A percentile compares a stretch with the other conserved stretches of the same genome.
Evolutionary conservation across 306 rosid genomes (phyloP).

Genomic region (Trifolium repens): DNA sequence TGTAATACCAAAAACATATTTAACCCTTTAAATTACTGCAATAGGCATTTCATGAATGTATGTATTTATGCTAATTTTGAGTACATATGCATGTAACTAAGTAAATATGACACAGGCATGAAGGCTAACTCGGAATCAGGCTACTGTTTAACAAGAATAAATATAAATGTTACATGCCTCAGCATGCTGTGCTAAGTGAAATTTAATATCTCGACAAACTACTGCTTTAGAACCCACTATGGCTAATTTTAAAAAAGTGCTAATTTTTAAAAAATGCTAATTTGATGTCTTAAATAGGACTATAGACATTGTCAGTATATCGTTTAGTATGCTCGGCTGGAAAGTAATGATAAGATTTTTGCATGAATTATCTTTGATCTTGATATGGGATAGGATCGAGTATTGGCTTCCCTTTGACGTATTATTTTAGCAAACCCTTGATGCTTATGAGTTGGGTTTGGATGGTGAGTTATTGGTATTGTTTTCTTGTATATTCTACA

Average conservation of each 20-base stretch:
- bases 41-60: not conserved
- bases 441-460: not conserved
- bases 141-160: not conserved
- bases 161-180: conserved; percentile 4
- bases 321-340: not conserved
- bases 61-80: not conserved
- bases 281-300: not conserved
- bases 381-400: not conserved
- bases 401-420: conserved; percentile 7
- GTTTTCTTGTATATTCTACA: conserved; percentile 19
- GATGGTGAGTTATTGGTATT: not conserved
- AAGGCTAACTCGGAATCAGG: conserved; percentile 16
- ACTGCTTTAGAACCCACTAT: not conserved
- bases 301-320: not conserved
- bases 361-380: not conserved
- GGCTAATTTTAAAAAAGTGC: not conserved
- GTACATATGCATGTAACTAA: not conserved
- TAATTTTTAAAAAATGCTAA: not conserved
- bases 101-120: not conserved
- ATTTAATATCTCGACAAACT: not conserved
- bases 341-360: not conserved
- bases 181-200: not conserved
- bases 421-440: not conserved
- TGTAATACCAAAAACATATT: no score
- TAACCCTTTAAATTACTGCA: not conserved